Evolutionary conservation across 2,329 filamentous ascomycete genomes (phyloP).

Genomic region (Trichophyton equinum): DNA sequence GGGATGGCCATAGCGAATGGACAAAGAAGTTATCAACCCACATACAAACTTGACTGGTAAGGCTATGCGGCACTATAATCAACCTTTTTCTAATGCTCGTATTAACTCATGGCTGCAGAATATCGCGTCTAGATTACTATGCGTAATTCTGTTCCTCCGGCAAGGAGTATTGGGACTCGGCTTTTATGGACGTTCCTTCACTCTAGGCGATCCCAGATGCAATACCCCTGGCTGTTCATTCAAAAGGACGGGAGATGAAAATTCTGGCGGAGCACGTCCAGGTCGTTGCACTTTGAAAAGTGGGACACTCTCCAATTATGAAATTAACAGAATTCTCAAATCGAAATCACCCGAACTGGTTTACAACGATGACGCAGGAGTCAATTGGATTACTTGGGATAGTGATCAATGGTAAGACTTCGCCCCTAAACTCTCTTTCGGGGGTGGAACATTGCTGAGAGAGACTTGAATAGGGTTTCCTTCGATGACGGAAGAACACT

Average conservation of each 20-base stretch:
- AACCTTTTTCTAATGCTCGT: slow-evolving; percentile 15
- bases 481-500: slow-evolving; percentile 26
- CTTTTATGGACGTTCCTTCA: slow-evolving; percentile 20
- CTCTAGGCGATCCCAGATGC: slow-evolving; percentile 14
- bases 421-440: neutral
- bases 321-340: slow-evolving; percentile 22
- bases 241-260: slow-evolving; percentile 12
- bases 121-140: slow-evolving; percentile 23
- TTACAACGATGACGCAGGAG: slow-evolving; percentile 5
- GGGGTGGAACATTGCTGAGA: neutral
- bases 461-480: slow-evolving; percentile 10
- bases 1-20: slow-evolving; percentile 16
- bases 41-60: slow-evolving; percentile 21
- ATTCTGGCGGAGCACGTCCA: slow-evolving; percentile 13
- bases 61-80: neutral
- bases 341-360: neutral
- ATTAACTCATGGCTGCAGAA: slow-evolving; percentile 14
- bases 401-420: slow-evolving; percentile 4
- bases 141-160: slow-evolving; percentile 15
- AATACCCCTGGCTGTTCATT: slow-evolving; percentile 18
- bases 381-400: slow-evolving; percentile 7
- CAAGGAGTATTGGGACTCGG: slow-evolving; percentile 17
- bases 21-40: slow-evolving; percentile 10
- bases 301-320: slow-evolving; percentile 20
- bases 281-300: slow-evolving; percentile 20